Conservation (phyloP, 2,329 filamentous ascomycete genomes). For the Teratosphaeria destructans region DNA sequence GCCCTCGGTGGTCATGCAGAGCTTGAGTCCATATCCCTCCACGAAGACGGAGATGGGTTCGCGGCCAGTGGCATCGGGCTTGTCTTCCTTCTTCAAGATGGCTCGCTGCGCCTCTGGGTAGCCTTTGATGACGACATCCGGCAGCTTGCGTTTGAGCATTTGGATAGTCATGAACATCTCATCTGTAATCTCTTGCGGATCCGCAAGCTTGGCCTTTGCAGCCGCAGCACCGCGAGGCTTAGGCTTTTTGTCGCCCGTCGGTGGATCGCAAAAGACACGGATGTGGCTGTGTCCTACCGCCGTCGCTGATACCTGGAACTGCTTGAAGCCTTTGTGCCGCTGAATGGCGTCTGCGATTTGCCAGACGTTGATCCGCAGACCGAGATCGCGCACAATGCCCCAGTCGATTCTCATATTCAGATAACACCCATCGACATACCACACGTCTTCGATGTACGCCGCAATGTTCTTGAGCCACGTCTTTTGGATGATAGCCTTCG, state of each 20-base stretch:
- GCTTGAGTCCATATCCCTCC: slow-evolving; percentile 82
- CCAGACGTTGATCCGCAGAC: slow-evolving; percentile 62
- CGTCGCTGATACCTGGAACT: slow-evolving; percentile 18
- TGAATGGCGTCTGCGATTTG: slow-evolving; percentile 71
- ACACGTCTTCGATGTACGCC: slow-evolving; percentile 75
- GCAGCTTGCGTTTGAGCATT: slow-evolving; percentile 70
- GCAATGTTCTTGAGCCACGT: slow-evolving; percentile 78
- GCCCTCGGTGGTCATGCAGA: slow-evolving; percentile 88
- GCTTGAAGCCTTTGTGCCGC: slow-evolving; percentile 72
- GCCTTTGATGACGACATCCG: slow-evolving; percentile 76
- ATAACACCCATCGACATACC: slow-evolving; percentile 65
- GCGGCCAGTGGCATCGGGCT: slow-evolving; percentile 53
- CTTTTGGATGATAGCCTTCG: slow-evolving; percentile 91
- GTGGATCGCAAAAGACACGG: slow-evolving; percentile 58
- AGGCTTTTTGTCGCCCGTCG: slow-evolving; percentile 30
- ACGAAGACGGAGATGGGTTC: slow-evolving; percentile 54
- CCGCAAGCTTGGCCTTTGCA: slow-evolving; percentile 28
- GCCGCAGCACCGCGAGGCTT: slow-evolving; percentile 21
- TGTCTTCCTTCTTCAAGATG: slow-evolving; percentile 73
- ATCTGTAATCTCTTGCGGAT: slow-evolving; percentile 36
- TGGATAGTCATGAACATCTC: slow-evolving; percentile 71
- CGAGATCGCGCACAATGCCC: slow-evolving; percentile 66
- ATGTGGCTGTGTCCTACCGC: slow-evolving; percentile 37
- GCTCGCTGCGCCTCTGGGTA: slow-evolving; percentile 78
- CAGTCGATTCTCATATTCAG: slow-evolving; percentile 75